Evolutionary conservation across 2,329 filamentous ascomycete species (phyloP), one percentile per base, ranked within the genome.

Genomic region (Botryotinia globosa): DNA sequence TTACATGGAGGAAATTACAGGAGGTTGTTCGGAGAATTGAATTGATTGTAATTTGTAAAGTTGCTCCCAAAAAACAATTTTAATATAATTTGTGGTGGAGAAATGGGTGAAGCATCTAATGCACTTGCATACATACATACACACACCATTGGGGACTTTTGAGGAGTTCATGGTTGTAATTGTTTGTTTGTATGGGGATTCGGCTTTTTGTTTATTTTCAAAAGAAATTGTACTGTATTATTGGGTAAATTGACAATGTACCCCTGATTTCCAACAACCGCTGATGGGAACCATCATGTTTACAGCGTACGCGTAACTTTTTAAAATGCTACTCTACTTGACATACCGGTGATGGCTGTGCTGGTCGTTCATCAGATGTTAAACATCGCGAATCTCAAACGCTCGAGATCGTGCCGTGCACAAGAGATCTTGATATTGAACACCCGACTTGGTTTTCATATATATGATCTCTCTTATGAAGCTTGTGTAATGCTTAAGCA

Each of bases 1-100:
- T 39, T 54, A 18, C 32, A n/a, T n/a, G 25, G 22, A 29, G 32
- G 64, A 66, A 54, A 66, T 66, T 66, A 54, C 64, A 66, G 64
- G 64, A 54, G 22, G 20, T 2, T n/a, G 20, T 39, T 51, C 45
- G 45, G 64, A n/a, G 45, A 54, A 39, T 39, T 29, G 14, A 37
- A 63, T 44, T n/a, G 20, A 51, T 25, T 51, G 44, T 34, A 4
- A 45, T 37, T 25, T 51, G 44, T 34, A 4, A 45, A 14, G 20
- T 9, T 45, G 44, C 42, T 22, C 32, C 32, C 29, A n/a, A 66
- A 32, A 66, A 18, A 3, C 25, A 3, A 3, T 51, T 66, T 66
- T 51, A 37, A 66, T 66, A 34, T 48, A 37, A 37, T 16, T 22
- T 42, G 39, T 20, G 37, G 39, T 20, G 37, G 39, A 29, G 48